phyloP scores from a whole-genome alignment of 345 rosid species.

The Carallia pectinifolia region DNA sequence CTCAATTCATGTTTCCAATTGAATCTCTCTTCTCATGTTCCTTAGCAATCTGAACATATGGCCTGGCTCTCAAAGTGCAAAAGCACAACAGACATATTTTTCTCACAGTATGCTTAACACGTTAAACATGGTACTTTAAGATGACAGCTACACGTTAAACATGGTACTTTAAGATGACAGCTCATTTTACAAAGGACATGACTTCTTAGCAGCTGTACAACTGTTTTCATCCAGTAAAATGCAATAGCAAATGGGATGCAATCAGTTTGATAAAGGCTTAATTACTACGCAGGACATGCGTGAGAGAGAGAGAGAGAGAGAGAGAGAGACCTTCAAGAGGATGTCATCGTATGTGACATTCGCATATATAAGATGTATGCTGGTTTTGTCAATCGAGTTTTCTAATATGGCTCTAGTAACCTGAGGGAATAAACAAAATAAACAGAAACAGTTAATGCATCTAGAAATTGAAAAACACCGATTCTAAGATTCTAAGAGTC shows the following conservation, averaged over 20 bases:
- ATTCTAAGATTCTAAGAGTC: neutral
- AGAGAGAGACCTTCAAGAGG: conserved; percentile 27
- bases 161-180: too few relatives aligned
- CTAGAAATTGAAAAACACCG: neutral
- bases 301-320: neutral
- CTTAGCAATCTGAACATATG: too few relatives aligned
- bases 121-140: too few relatives aligned
- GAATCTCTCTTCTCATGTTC: too few relatives aligned
- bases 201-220: neutral
- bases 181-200: too few relatives aligned
- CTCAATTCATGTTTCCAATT: neutral
- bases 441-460: neutral
- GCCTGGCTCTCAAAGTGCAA: neutral
- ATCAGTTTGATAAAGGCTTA: too few relatives aligned
- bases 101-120: neutral
- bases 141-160: too few relatives aligned
- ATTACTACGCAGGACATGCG: neutral
- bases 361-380: conserved; percentile 26
- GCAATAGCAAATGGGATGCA: too few relatives aligned
- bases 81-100: neutral
- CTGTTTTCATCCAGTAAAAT: neutral
- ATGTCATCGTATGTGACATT: conserved; percentile 30
- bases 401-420: conserved; percentile 34
- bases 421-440: conserved; percentile 12
- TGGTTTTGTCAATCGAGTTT: conserved; percentile 27